Base-by-base conservation (phyloP, 345 rosid genomes). In the Cardamine resedifolia region DNA sequence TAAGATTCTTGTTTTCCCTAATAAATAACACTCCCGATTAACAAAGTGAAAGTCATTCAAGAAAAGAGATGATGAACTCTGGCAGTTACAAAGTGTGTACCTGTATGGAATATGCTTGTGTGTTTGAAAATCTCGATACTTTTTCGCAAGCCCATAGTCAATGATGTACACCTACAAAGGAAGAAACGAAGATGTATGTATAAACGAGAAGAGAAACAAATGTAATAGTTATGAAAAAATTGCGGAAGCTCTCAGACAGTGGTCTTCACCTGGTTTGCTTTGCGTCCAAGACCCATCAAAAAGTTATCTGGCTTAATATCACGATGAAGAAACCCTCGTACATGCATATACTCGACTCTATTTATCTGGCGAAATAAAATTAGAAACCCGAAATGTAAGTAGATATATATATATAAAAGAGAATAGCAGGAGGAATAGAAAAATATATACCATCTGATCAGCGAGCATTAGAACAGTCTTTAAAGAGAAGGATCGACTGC, bases 261-360 rank as follows among this genome's bases (percentile, higher is more conserved):
- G 19, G 51, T 57, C 44, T 56, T 38, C 65, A 88, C 98, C 91
- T 94, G 98, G 83, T 94, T 94, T 52, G 97, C 97, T 85, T 89
- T 91, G 78, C 96, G 91, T 38, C 96, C 95, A 75, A 94, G 82
- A 72, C 98, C 98, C 98, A 94, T 94, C 64, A 94, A 83, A 57
- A 94, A 94, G 84, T 91, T 94, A 76, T 91, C 98, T 58, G 98
- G 98, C 81, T 94, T 94, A 45, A 94, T 88, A 81, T 94, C 98
- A 76, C 98, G 97, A 58, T 94, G 98, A 70, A 94, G 91, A 76
- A 94, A 91, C 43, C 97, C 96, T 71, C 87, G 87, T 20, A 91
- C 83, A 75, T 94, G 99, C 96, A 95, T 91, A 70, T 85, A 95
- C 82, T 91, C 99, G 39, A 95, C 90, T 81, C 99, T 90, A 69